These are phyloP conservation scores for Peniophora sp. DNA, from an alignment of 1,284 basidiomycete genomes.

Conservation along the genomic window DNA sequence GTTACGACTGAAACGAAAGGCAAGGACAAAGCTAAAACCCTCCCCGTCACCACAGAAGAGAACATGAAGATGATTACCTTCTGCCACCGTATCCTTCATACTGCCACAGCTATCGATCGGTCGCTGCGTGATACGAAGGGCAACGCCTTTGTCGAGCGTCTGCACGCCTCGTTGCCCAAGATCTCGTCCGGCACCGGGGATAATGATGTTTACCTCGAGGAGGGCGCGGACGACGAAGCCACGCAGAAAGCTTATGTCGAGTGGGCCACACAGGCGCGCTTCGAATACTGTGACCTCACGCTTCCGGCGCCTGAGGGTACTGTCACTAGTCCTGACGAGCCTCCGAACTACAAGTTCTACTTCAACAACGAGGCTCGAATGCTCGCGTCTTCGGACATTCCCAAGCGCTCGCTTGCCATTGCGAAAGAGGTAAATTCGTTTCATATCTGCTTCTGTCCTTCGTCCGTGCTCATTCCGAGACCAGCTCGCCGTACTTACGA, in stretches of 20 bases:
- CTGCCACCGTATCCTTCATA: slow-evolving; percentile 74
- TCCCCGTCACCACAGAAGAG: slow-evolving; percentile 46
- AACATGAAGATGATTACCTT: slow-evolving; percentile 59
- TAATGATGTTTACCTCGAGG: slow-evolving; percentile 35
- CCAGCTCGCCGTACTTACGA: slow-evolving; percentile 83
- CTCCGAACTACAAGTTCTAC: slow-evolving; percentile 71
- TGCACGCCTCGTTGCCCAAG: slow-evolving; percentile 70
- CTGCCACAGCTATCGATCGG: slow-evolving; percentile 75
- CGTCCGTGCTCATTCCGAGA: slow-evolving; percentile 1
- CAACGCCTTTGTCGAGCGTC: slow-evolving; percentile 68
- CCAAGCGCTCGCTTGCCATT: slow-evolving; percentile 83
- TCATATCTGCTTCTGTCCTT: slow-evolving; percentile 2
- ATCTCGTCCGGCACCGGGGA: slow-evolving; percentile 40
- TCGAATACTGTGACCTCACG: slow-evolving; percentile 82
- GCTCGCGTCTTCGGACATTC: slow-evolving; percentile 73
- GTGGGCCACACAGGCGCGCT: slow-evolving; percentile 75
- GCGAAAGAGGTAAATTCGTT: slow-evolving; percentile 69
- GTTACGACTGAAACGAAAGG: slow-evolving; percentile 57
- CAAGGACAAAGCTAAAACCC: slow-evolving; percentile 45
- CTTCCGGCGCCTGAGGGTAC: slow-evolving; percentile 29
- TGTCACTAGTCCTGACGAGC: slow-evolving; percentile 30
- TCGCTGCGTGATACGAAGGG: slow-evolving; percentile 83
- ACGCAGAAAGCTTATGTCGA: slow-evolving; percentile 65
- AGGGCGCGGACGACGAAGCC: slow-evolving; percentile 56
- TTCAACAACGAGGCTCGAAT: slow-evolving; percentile 75